phyloP scores from a whole-genome alignment of 441 rosid species.

The Gossypium aridum region DNA sequence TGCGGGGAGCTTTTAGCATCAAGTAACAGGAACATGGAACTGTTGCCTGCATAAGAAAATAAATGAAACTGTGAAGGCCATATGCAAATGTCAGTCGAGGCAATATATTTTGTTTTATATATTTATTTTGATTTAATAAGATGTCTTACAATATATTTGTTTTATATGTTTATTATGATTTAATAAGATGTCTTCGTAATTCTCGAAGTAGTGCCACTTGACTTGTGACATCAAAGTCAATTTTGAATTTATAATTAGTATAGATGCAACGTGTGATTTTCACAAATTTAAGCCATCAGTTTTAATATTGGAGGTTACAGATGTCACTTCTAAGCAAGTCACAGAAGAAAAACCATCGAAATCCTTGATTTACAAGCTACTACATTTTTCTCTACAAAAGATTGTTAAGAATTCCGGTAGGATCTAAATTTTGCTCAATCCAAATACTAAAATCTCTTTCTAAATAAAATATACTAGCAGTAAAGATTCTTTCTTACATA shows the following conservation, averaged over 20 bases:
- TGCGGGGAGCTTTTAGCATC: constrained; percentile 28
- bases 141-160: not conserved
- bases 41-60: constrained; percentile 31
- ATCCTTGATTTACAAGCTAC: not conserved
- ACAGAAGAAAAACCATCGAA: not conserved
- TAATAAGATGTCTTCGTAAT: not conserved
- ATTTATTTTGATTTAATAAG: not conserved
- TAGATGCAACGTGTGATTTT: not conserved
- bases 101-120: not conserved
- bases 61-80: not conserved
- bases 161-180: not conserved
- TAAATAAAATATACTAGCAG: not conserved
- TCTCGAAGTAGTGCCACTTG: not conserved
- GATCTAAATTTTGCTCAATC: not conserved
- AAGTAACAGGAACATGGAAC: constrained; percentile 31
- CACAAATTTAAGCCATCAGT: not conserved
- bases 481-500: not conserved
- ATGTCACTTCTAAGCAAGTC: not conserved
- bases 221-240: not conserved
- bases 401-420: not conserved
- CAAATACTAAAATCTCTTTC: constrained; percentile 5
- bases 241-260: not conserved
- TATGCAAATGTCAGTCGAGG: not conserved
- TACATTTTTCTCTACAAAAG: not conserved
- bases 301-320: not conserved